These are phyloP conservation scores for Spergularia azorica DNA, from an alignment of 179 eudicot species.

Conservation along the genomic window DNA sequence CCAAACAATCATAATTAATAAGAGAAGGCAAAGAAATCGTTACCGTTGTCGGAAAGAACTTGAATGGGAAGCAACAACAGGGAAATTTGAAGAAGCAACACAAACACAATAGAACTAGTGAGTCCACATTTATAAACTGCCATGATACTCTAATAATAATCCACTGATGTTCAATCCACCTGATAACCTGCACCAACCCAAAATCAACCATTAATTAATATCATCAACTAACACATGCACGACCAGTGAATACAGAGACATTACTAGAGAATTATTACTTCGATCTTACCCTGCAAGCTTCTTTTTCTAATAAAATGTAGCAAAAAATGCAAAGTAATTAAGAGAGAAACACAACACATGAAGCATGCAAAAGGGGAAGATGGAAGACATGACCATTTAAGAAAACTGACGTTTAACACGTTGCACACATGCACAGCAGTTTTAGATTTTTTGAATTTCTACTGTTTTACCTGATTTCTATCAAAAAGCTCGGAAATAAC, in stretches of 20 bases:
- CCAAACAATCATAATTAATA: too few relatives aligned
- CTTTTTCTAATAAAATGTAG: neutral
- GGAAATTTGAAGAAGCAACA: conserved; percentile 29
- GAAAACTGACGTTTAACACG: conserved; percentile 17
- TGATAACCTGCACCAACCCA: neutral
- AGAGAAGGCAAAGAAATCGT: neutral
- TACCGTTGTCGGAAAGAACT: conserved; percentile 35
- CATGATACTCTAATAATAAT: conserved; percentile 4
- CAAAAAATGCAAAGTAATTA: neutral
- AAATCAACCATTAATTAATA: neutral
- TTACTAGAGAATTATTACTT: too few relatives aligned
- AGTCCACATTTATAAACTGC: conserved; percentile 6
- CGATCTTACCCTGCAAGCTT: neutral
- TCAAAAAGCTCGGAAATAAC: neutral
- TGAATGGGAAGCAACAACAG: conserved; percentile 20
- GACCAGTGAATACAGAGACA: neutral
- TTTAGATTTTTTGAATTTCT: neutral
- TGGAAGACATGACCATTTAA: neutral
- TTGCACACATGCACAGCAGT: conserved; percentile 16
- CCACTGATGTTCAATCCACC: neutral
- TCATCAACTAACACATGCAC: neutral
- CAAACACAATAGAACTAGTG: neutral
- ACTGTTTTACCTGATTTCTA: neutral
- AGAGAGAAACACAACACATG: neutral
- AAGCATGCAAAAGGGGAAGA: neutral